Percentiles rank a stretch among this genome's conserved stretches.
These are phyloP conservation scores for Chaetomiaceae sp. DNA, from an alignment of 2,329 filamentous ascomycete genomes.

Conservation along the genomic window DNA sequence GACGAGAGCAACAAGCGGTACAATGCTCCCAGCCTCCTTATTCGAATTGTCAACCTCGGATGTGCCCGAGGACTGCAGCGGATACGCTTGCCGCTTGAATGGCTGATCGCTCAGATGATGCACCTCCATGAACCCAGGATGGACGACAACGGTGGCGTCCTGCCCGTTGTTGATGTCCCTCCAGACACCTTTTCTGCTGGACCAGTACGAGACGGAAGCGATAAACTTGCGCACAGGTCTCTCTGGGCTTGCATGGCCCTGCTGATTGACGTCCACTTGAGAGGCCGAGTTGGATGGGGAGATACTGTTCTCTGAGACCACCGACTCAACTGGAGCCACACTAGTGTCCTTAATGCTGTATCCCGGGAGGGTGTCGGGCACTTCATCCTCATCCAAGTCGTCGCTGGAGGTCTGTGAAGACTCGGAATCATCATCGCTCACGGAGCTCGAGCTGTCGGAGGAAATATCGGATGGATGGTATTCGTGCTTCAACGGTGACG, in stretches of 20 bases:
- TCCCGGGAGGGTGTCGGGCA: constrained; percentile 52
- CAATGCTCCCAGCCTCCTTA: constrained; percentile 29
- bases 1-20: constrained; percentile 64
- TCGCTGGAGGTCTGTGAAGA: constrained; percentile 45
- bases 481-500: constrained; percentile 94
- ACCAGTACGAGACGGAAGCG: constrained; percentile 57
- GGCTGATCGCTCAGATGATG: constrained; percentile 38
- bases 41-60: constrained; percentile 28
- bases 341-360: constrained; percentile 47
- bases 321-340: constrained; percentile 33
- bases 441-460: constrained; percentile 54
- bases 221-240: constrained; percentile 40
- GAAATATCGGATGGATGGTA: constrained; percentile 77
- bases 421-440: constrained; percentile 50
- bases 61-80: constrained; percentile 30
- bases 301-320: constrained; percentile 53
- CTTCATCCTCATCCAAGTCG: constrained; percentile 54
- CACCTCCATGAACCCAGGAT: constrained; percentile 53
- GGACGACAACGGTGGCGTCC: constrained; percentile 49
- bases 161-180: constrained; percentile 49
- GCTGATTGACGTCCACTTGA: constrained; percentile 55
- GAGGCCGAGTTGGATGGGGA: constrained; percentile 78
- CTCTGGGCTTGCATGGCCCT: constrained; percentile 37
- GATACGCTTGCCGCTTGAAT: constrained; percentile 29
- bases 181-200: constrained; percentile 53